Conservation (phyloP, 2,329 filamentous ascomycete genomes). For the Coleophoma cylindrospora region DNA sequence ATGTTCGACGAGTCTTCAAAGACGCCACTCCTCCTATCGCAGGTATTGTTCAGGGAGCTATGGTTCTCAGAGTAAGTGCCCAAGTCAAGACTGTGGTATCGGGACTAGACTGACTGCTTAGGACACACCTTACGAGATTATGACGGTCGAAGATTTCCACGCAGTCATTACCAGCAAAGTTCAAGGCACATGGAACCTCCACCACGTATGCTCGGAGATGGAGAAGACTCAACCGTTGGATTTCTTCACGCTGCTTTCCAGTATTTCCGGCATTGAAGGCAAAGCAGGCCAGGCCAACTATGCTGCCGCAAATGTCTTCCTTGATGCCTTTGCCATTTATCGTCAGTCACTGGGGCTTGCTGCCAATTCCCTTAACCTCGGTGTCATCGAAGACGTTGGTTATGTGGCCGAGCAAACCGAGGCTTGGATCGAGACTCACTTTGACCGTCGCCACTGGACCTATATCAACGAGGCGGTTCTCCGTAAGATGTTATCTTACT, state of each 20-base stretch:
- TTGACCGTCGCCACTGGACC: conserved; percentile 15
- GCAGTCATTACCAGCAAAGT: conserved; percentile 6
- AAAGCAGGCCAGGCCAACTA: conserved; percentile 39
- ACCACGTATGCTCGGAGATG: conserved; percentile 1
- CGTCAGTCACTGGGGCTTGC: conserved; percentile 33
- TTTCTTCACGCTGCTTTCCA: conserved; percentile 35
- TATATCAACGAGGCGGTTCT: conserved; percentile 24
- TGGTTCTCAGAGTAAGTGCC: conserved; percentile 21
- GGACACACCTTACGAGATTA: conserved; percentile 7
- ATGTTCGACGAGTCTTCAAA: conserved; percentile 5
- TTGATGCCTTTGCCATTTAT: conserved; percentile 35
- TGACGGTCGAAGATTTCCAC: conserved; percentile 9
- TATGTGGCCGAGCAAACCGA: conserved; percentile 7
- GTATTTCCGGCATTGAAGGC: conserved; percentile 28
- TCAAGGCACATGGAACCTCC: conserved; percentile 16
- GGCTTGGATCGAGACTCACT: neutral
- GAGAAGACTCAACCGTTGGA: conserved; percentile 26
- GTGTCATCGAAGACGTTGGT: conserved; percentile 39
- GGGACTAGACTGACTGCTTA: neutral
- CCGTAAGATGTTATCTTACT: conserved; percentile 20
- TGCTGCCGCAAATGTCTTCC: conserved; percentile 42
- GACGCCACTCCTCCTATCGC: conserved; percentile 4
- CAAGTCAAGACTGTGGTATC: neutral
- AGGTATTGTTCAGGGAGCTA: conserved; percentile 26
- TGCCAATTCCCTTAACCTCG: conserved; percentile 45